Percentiles rank a stretch among this genome's conserved stretches.
These are phyloP conservation scores for Blastomyces emzantsi DNA, from an alignment of 2,329 filamentous ascomycete species.

Conservation along the genomic window DNA sequence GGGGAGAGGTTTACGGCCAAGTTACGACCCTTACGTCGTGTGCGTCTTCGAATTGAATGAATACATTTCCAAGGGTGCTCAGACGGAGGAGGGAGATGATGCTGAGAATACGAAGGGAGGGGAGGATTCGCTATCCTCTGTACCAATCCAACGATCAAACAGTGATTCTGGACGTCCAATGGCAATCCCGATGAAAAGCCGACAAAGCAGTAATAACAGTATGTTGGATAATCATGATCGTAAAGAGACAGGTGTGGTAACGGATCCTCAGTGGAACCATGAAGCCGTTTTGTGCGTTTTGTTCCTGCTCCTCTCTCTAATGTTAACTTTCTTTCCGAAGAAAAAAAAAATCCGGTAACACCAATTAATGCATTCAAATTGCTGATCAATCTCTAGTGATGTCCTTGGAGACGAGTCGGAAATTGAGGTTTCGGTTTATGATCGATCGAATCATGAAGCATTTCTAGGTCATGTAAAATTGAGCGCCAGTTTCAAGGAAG, in stretches of 20 bases:
- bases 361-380: neutral
- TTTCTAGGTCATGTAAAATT: conserved; percentile 88
- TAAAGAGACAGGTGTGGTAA: conserved; percentile 55
- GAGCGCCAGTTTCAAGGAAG: conserved; percentile 58
- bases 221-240: conserved; percentile 55
- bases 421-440: conserved; percentile 89
- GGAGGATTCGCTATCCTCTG: conserved; percentile 44
- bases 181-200: conserved; percentile 93
- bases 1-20: conserved; percentile 69
- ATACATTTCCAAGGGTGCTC: conserved; percentile 81
- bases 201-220: conserved; percentile 94
- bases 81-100: conserved; percentile 52
- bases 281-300: conserved; percentile 81
- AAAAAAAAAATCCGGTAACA: neutral
- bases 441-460: conserved; percentile 72
- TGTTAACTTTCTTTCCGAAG: neutral
- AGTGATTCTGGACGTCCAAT: conserved; percentile 78
- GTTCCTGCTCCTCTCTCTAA: neutral
- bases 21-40: conserved; percentile 87
- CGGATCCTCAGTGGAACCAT: conserved; percentile 90
- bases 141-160: conserved; percentile 59
- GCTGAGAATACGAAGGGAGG: conserved; percentile 51
- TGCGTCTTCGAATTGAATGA: conserved; percentile 96
- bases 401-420: conserved; percentile 86
- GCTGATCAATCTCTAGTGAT: conserved; percentile 53